These are phyloP conservation scores for Ajuga reptans DNA, from an alignment of 305 asterid species.

Conservation along the genomic window DNA sequence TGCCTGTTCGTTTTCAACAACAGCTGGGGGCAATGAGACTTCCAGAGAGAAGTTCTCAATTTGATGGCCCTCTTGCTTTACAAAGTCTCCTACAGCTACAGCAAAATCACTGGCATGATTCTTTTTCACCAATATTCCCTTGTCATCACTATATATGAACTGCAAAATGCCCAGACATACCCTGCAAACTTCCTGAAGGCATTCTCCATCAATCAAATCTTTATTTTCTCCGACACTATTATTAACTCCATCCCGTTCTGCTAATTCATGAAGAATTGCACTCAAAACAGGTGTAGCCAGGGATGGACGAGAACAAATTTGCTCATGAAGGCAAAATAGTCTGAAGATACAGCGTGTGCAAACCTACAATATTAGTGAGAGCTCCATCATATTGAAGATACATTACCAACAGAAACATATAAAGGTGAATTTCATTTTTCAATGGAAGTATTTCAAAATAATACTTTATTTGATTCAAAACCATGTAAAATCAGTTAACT, in stretches of 20 bases:
- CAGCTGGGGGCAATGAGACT: constrained; percentile 55
- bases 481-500: not conserved
- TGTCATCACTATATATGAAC: constrained; percentile 44
- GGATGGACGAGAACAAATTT: constrained; percentile 39
- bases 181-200: constrained; percentile 42
- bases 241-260: constrained; percentile 29
- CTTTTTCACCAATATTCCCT: constrained; percentile 35
- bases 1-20: constrained; percentile 56
- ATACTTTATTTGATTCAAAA: not conserved
- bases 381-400: constrained; percentile 9
- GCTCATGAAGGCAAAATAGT: constrained; percentile 41
- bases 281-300: constrained; percentile 29
- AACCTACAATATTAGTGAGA: constrained; percentile 36
- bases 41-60: constrained; percentile 59
- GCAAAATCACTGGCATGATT: constrained; percentile 47
- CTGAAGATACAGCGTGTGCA: constrained; percentile 55
- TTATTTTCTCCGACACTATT: constrained; percentile 19
- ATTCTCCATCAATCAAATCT: constrained; percentile 20
- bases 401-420: not conserved
- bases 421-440: not conserved
- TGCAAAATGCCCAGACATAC: constrained; percentile 70
- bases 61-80: constrained; percentile 48
- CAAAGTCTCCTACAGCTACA: constrained; percentile 36
- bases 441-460: not conserved
- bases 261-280: constrained; percentile 35